Conservation (phyloP, 768 basidiomycete species). For the Cytidiella melzeri region DNA sequence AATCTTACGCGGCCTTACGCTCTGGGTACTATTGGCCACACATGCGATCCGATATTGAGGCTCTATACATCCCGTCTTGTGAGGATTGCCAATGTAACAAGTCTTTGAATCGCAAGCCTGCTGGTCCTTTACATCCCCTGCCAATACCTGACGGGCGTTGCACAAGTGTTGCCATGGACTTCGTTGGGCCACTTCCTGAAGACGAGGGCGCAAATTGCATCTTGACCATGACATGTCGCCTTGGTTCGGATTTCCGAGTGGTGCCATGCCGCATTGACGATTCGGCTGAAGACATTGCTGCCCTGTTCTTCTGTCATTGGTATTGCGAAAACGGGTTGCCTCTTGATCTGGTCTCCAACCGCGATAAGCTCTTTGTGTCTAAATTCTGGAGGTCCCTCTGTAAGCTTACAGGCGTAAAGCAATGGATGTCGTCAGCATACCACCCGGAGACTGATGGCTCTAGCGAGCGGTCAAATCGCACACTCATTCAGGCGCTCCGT, state of each 20-base stretch:
- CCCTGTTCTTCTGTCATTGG: conserved; percentile 23
- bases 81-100: conserved; percentile 32
- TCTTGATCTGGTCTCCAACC: conserved; percentile 23
- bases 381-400: conserved; percentile 27
- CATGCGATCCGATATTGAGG: conserved; percentile 27
- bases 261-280: conserved; percentile 11
- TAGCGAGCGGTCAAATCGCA: conserved; percentile 25
- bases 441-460: no score
- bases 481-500: conserved; percentile 19
- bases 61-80: conserved; percentile 27
- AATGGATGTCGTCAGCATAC: no score
- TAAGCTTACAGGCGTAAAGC: conserved; percentile 16
- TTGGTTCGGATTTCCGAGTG: conserved; percentile 12
- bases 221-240: no score
- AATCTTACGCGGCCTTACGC: no score
- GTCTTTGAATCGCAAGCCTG: conserved; percentile 15
- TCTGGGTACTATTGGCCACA: conserved; percentile 19
- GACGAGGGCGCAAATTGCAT: conserved; percentile 21
- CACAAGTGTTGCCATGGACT: conserved; percentile 22
- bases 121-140: conserved; percentile 19
- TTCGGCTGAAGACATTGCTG: conserved; percentile 14
- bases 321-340: conserved; percentile 28
- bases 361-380: no score
- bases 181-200: conserved; percentile 24
- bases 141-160: conserved; percentile 17